A percentile compares a stretch with the other conserved stretches of the same genome.
phyloP scores from a whole-genome alignment of 2,329 filamentous ascomycete species.

The Aspergillus brunneoviolaceus region DNA sequence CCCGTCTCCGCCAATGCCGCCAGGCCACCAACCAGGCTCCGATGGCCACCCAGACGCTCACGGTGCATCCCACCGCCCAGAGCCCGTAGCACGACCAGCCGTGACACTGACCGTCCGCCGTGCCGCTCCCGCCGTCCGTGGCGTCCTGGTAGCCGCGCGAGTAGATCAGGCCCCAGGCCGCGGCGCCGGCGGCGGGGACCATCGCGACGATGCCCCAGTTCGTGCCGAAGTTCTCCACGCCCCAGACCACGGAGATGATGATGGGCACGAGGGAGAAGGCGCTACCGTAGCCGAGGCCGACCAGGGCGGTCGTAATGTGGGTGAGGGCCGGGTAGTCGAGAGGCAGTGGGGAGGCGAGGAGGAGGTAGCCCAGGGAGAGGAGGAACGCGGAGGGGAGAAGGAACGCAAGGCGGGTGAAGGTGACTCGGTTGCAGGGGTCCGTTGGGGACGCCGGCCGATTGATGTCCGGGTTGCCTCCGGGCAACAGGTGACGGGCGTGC shows the following conservation, averaged over 20 bases:
- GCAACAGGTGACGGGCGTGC: slow-evolving; percentile 60
- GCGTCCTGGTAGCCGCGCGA: slow-evolving; percentile 50
- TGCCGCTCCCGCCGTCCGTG: slow-evolving; percentile 42
- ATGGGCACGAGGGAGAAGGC: slow-evolving; percentile 88
- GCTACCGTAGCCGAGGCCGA: slow-evolving; percentile 90
- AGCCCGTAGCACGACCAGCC: slow-evolving; percentile 83
- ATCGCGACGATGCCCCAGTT: slow-evolving; percentile 97
- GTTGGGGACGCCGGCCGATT: slow-evolving; percentile 39
- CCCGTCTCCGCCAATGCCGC: slow-evolving; percentile 78
- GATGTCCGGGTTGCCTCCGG: slow-evolving; percentile 45
- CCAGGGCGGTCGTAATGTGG: slow-evolving; percentile 77
- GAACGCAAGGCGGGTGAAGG: slow-evolving; percentile 76
- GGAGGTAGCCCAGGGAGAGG: slow-evolving; percentile 71
- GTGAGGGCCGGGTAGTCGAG: slow-evolving; percentile 76
- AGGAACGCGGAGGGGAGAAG: slow-evolving; percentile 72
- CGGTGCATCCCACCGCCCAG: slow-evolving; percentile 73
- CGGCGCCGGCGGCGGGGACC: slow-evolving; percentile 82
- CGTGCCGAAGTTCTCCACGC: slow-evolving; percentile 96
- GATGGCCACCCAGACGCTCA: slow-evolving; percentile 76
- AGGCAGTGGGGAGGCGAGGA: slow-evolving; percentile 78
- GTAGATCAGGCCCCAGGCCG: slow-evolving; percentile 89
- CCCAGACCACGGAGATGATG: slow-evolving; percentile 96
- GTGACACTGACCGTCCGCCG: slow-evolving; percentile 66
- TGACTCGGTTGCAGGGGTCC: slow-evolving; percentile 39
- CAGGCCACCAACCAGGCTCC: slow-evolving; percentile 74